Evolutionary conservation across 192 early-diverging fungal genomes (phyloP).

Genomic region (Coemansia sp.): DNA sequence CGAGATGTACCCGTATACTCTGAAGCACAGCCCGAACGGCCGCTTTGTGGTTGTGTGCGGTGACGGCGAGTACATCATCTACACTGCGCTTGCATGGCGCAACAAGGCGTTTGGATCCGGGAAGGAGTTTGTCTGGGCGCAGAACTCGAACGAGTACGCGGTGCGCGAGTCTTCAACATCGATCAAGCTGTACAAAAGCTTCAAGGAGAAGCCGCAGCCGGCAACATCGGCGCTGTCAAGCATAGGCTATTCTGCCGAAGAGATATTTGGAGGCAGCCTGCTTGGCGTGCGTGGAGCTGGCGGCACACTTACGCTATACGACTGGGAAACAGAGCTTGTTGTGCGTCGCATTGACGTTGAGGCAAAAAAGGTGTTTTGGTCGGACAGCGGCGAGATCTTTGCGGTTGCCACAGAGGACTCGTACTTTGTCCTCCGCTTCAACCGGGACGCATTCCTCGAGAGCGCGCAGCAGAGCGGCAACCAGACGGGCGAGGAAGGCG

Average conservation of each 20-base stretch:
- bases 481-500: slow-evolving; percentile 83
- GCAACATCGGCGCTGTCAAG: slow-evolving; percentile 60
- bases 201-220: slow-evolving; percentile 82
- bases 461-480: slow-evolving; percentile 71
- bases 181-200: slow-evolving; percentile 90
- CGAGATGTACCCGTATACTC: slow-evolving; percentile 94
- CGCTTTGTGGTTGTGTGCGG: slow-evolving; percentile 99
- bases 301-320: slow-evolving; percentile 88
- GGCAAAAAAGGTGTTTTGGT: slow-evolving; percentile 90
- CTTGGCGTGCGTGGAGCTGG: slow-evolving; percentile 79
- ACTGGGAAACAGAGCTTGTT: slow-evolving; percentile 93
- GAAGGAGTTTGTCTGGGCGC: slow-evolving; percentile 96
- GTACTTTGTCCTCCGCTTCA: slow-evolving; percentile 94
- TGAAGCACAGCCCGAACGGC: slow-evolving; percentile 97
- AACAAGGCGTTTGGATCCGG: slow-evolving; percentile 98
- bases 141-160: slow-evolving; percentile 94
- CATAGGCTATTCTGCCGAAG: slow-evolving; percentile 85
- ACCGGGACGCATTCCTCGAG: slow-evolving; percentile 80
- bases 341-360: slow-evolving; percentile 95
- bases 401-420: slow-evolving; percentile 91
- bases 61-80: slow-evolving; percentile 99
- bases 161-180: slow-evolving; percentile 92
- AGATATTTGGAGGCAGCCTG: slow-evolving; percentile 92
- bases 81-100: slow-evolving; percentile 98
- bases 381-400: slow-evolving; percentile 90